Percentiles rank a stretch among this genome's conserved stretches.
These are phyloP conservation scores for Alternaria viburni DNA, from an alignment of 2,329 filamentous ascomycete species.

Conservation along the genomic window DNA sequence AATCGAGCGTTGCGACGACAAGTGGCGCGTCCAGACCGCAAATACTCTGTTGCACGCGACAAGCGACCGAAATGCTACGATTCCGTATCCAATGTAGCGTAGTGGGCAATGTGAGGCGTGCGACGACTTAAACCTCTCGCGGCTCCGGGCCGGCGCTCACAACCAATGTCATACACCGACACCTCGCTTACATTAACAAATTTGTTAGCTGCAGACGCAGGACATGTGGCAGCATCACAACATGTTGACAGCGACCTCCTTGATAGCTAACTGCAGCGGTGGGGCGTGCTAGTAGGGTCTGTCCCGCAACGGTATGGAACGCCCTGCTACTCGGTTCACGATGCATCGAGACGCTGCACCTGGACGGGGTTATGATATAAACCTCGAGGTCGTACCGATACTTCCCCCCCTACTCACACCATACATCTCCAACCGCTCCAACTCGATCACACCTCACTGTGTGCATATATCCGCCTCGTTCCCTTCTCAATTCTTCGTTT, in stretches of 20 bases:
- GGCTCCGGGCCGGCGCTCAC: slow-evolving; percentile 34
- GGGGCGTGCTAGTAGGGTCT: slow-evolving; percentile 41
- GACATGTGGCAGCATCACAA: slow-evolving; percentile 50
- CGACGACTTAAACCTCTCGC: slow-evolving; percentile 32
- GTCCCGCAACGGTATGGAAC: slow-evolving; percentile 41
- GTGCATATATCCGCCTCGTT: slow-evolving; percentile 13
- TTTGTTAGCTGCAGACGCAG: slow-evolving; percentile 47
- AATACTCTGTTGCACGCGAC: slow-evolving; percentile 32
- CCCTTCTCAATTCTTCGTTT: slow-evolving; percentile 3
- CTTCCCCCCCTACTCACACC: slow-evolving; percentile 16
- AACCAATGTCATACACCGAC: slow-evolving; percentile 38
- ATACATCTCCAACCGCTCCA: slow-evolving; percentile 14
- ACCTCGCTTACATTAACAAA: slow-evolving; percentile 36
- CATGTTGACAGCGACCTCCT: slow-evolving; percentile 44
- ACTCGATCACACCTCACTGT: slow-evolving; percentile 18
- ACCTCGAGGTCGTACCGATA: slow-evolving; percentile 33
- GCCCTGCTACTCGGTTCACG: slow-evolving; percentile 35
- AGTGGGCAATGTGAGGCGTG: slow-evolving; percentile 38
- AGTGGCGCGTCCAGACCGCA: slow-evolving; percentile 34
- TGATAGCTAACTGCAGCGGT: slow-evolving; percentile 43
- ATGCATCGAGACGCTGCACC: slow-evolving; percentile 33
- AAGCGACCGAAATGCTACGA: slow-evolving; percentile 23
- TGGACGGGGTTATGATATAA: slow-evolving; percentile 40
- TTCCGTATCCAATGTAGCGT: slow-evolving; percentile 20
- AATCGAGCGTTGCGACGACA: slow-evolving; percentile 35